Evolutionary conservation across 1,284 basidiomycete genomes (phyloP).

Genomic region (Exobasidium rhododendri): DNA sequence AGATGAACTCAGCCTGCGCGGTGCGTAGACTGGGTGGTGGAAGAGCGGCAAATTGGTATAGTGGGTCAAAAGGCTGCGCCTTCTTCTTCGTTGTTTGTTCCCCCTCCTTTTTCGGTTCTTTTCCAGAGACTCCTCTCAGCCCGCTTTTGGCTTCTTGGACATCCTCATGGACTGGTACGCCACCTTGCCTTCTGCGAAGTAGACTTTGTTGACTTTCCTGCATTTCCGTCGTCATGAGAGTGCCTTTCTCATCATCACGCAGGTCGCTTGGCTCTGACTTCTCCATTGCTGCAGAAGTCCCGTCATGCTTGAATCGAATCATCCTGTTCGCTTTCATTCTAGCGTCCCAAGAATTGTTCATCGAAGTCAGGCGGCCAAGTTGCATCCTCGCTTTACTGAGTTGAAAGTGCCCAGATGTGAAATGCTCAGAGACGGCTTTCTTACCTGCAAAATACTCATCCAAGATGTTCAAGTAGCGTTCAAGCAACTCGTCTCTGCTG

Average conservation of each 20-base stretch:
- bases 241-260: neutral
- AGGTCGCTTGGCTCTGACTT: slow-evolving; percentile 1
- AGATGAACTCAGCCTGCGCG: slow-evolving; percentile 7
- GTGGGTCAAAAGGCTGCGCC: slow-evolving; percentile 11
- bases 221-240: neutral
- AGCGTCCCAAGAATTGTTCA: slow-evolving; percentile 12
- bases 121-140: slow-evolving; percentile 10
- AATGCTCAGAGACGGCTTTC: neutral
- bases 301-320: neutral
- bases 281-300: neutral
- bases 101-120: slow-evolving; percentile 10
- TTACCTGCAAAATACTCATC: slow-evolving; percentile 15
- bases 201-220: neutral
- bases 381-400: slow-evolving; percentile 12
- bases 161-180: neutral
- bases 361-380: slow-evolving; percentile 1
- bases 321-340: slow-evolving; percentile 4
- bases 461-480: slow-evolving; percentile 10
- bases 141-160: neutral
- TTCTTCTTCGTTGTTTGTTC: too few species aligned
- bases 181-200: slow-evolving; percentile 7
- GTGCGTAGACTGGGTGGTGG: slow-evolving; percentile 13
- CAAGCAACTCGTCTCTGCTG: slow-evolving; percentile 1
- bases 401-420: neutral
- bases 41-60: slow-evolving; percentile 17